Conservation (phyloP, 176 grass and related monocot species). For the Hsuehochloa calcarea region DNA sequence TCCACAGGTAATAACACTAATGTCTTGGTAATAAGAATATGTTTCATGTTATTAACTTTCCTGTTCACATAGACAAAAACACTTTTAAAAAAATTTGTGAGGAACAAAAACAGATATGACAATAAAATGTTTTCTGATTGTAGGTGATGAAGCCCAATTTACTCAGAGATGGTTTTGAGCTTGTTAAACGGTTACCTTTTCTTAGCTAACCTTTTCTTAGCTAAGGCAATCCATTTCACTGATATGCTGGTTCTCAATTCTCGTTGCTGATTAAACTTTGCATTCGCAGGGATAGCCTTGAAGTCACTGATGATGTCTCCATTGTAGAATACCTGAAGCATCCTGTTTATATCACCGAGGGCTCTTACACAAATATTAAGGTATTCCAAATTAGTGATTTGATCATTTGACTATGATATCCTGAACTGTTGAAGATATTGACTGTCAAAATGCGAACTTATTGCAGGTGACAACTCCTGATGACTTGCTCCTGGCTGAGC, state of each 20-base stretch:
- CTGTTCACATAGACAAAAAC: neutral
- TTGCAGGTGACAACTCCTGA: slow-evolving; percentile 94
- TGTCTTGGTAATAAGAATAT: neutral
- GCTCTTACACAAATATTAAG: slow-evolving; percentile 98
- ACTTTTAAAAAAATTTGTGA: neutral
- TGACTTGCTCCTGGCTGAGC: slow-evolving; percentile 86
- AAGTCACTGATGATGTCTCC: slow-evolving; percentile 96
- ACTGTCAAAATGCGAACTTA: neutral
- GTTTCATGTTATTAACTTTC: neutral
- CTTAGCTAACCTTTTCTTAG: slow-evolving; percentile 12
- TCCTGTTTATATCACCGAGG: slow-evolving; percentile 86
- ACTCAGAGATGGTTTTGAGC: slow-evolving; percentile 83
- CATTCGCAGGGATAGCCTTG: slow-evolving; percentile 61
- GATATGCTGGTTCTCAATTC: neutral
- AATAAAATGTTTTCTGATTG: neutral
- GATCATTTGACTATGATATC: neutral
- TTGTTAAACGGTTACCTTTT: slow-evolving; percentile 77
- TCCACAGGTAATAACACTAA: slow-evolving; percentile 63
- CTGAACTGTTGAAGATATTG: slow-evolving; percentile 8
- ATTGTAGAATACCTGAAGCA: slow-evolving; percentile 93
- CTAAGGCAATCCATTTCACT: neutral
- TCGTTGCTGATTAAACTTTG: slow-evolving; percentile 1
- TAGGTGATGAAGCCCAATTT: slow-evolving; percentile 83
- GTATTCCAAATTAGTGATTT: slow-evolving; percentile 33
- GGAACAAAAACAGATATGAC: neutral